phyloP scores from a whole-genome alignment of 805 yeast species.

The Candida montana region DNA sequence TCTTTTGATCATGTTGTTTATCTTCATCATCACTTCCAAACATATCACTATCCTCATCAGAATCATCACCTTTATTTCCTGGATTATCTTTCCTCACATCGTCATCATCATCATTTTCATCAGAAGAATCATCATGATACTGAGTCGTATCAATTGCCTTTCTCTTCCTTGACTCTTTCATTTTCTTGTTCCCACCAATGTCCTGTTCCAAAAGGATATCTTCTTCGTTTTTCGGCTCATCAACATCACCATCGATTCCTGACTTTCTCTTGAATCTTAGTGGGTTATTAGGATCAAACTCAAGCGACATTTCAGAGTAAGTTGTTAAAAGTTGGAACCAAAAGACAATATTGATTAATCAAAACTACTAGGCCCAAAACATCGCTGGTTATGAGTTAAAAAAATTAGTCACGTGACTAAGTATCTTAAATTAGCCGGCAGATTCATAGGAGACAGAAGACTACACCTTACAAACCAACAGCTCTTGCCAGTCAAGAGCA shows the following conservation, averaged over 20 bases:
- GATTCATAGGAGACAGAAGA: no score
- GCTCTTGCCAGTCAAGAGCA: no score
- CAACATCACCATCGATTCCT: background rate
- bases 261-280: conserved; percentile 3
- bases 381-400: no score
- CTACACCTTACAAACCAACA: no score
- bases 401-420: no score
- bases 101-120: conserved; percentile 26
- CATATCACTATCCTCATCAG: conserved; percentile 18
- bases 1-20: conserved; percentile 6
- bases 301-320: background rate
- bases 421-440: no score
- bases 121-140: conserved; percentile 29
- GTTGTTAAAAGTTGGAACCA: no score
- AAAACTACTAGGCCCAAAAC: no score
- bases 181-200: conserved; percentile 18
- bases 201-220: conserved; percentile 22
- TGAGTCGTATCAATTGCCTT: conserved; percentile 16
- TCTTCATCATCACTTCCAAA: conserved; percentile 20
- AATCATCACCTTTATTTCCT: conserved; percentile 4
- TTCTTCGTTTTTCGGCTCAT: conserved; percentile 12
- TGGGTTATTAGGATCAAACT: conserved; percentile 22
- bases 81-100: conserved; percentile 18
- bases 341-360: no score
- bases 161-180: conserved; percentile 8